Conservation (phyloP, 345 rosid species). For the Acer yangbiense region DNA sequence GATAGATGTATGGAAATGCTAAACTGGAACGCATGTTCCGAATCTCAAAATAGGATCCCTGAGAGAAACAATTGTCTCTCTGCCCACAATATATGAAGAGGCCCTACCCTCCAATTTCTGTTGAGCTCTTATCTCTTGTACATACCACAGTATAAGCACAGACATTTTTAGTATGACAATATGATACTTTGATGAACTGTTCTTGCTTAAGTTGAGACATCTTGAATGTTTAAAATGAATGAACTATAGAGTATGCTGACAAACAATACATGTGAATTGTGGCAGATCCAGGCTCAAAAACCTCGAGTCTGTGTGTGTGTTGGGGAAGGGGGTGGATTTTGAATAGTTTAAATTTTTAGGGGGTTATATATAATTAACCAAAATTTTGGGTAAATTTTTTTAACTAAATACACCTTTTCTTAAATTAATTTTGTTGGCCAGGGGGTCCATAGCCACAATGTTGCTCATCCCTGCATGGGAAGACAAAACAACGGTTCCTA, state of each 20-base stretch:
- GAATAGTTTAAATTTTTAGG: no score
- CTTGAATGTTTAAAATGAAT: constrained; percentile 1
- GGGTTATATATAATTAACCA: no score
- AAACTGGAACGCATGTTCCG: not conserved
- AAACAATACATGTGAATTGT: not conserved
- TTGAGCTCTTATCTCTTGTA: not conserved
- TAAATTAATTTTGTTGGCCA: not conserved
- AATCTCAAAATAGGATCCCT: not conserved
- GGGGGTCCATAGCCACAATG: not conserved
- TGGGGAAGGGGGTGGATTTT: no score
- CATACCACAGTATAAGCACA: not conserved
- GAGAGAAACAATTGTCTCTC: not conserved
- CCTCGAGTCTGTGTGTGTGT: no score
- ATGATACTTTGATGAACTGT: not conserved
- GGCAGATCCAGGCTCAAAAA: not conserved
- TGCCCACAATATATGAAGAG: not conserved
- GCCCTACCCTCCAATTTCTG: not conserved
- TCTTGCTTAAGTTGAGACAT: not conserved
- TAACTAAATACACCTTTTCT: no score
- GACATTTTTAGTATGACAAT: not conserved
- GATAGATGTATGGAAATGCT: not conserved
- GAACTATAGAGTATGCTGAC: not conserved
- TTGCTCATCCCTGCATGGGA: not conserved
- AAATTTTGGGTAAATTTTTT: no score
- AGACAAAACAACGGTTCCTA: not conserved